Base-by-base conservation (phyloP, 1,284 basidiomycete genomes). In the Pseudozyma thailandica region DNA sequence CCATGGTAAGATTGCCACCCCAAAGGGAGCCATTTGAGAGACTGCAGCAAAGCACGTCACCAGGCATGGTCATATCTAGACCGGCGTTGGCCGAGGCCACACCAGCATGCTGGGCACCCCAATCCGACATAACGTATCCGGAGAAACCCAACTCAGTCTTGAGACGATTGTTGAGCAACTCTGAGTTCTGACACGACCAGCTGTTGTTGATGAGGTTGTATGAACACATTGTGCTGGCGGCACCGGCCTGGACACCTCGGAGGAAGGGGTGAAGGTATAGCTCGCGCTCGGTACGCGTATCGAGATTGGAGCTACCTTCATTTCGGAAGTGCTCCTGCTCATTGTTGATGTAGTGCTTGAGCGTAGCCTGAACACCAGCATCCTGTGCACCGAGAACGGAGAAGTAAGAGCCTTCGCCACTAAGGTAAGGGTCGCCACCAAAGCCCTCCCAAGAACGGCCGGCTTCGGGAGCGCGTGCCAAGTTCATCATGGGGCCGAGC, bases 391-490 rank as follows among this genome's bases (percentile, higher is more conserved):
- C 80, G 15, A 64, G 68, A 10, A 80, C 72, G 2, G 72, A 74
- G 35, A 72, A 56, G 56, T 66, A 57, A 8, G 73, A 72, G n/a
- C 61, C 77, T 48, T 77, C 75, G 16, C 80, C 81, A 35, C 50
- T 70, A 18, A 83, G 57, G 57, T 76, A 80, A 21, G 79, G 77
- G 37, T 78, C 73, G 25, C 56, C 64, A 47, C 78, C 72, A 46
- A 74, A 77, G 39, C 72, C 91, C 85, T 94, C 92, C 91, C 91
- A 94, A 82, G 91, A 92, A 10, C 92, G 85, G 0, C 92, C 92
- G 3, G 85, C 88, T 16, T 87, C 87, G 6, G 89, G 87, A 1
- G 85, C 85, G n/a, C 90, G 86, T 51, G 86, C 86, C 50, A 90
- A 35, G 50, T 70, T 74, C 52, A 69, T 61, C 58, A 70, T 64